Base-by-base conservation (phyloP, 441 rosid genomes). In the Populus hybrid region DNA sequence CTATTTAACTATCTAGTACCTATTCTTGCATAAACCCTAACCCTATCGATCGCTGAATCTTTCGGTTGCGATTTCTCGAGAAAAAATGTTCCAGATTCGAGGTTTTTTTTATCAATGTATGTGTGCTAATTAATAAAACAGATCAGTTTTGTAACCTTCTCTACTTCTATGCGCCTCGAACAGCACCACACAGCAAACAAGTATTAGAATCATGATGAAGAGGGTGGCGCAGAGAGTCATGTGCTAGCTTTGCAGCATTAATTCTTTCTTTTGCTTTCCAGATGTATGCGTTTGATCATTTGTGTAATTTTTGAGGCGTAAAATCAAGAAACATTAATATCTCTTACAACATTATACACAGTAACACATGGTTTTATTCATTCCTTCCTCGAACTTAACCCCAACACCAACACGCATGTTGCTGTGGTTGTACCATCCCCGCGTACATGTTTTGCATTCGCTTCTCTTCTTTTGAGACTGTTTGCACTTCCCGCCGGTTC, bases 161-260 rank as follows among this genome's bases (percentile, higher is more conserved):
- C 32, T 30, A 30, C 32, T 19, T 57, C 64, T 53, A 67, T 73
- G 69, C 66, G 70, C 85, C 84, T 83, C 87, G 84, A 84, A 80
- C 66, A 72, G 64, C 79, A 79, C 32, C 86, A 72, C 64, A 7
- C 64, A 57, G 21, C 21, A 57, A 57, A 57, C 64, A 57, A 57
- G 63, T 71, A 19, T 81, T 73, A 71, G 69, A 79, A 77, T 75
- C 42, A 30, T 30, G 32, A 30, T 30, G 32, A 30, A 3, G 32
- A 70, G 67, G 73, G 21, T 59, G 23, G 59, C 24, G 65, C 65
- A 59, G 65, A 59, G 24, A 9, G 65, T 59, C 65, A 59, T 59
- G 65, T 21, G 65, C 26, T 59, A 1, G 26, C 65, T 59, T 59
- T n/a, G 65, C 65, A 59, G 11, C 26, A 21, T 59, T 4, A 10